phyloP scores from a whole-genome alignment of 2,329 filamentous ascomycete species.

The Ascochyta viciae-villosae region DNA sequence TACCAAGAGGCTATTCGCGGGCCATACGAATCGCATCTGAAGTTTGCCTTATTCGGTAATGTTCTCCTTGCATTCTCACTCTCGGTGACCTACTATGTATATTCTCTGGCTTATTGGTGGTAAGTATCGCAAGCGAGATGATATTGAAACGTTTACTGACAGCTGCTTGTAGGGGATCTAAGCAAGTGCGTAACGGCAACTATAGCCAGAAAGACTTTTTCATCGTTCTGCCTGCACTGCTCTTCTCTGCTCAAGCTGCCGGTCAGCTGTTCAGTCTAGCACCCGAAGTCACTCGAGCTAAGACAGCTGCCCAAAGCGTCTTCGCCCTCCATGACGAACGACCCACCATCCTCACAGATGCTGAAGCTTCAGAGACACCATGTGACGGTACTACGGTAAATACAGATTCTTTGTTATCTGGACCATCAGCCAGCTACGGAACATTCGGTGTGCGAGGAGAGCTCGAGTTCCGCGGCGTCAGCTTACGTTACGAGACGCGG shows the following conservation, averaged over 20 bases:
- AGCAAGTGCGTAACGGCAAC: slow-evolving; percentile 52
- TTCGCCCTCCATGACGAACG: slow-evolving; percentile 52
- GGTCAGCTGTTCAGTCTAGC: slow-evolving; percentile 57
- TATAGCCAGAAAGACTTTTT: slow-evolving; percentile 54
- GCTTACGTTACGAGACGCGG: slow-evolving; percentile 42
- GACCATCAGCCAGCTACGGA: slow-evolving; percentile 26
- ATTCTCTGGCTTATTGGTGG: slow-evolving; percentile 60
- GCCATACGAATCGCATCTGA: slow-evolving; percentile 51
- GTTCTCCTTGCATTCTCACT: slow-evolving; percentile 54
- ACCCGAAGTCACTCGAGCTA: slow-evolving; percentile 55
- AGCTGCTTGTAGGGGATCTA: slow-evolving; percentile 40
- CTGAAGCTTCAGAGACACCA: neutral
- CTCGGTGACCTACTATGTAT: slow-evolving; percentile 56
- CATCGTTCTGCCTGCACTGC: slow-evolving; percentile 54
- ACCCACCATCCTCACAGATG: slow-evolving; percentile 47
- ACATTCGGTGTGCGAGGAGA: slow-evolving; percentile 32
- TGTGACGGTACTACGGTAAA: slow-evolving; percentile 1
- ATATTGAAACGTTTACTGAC: slow-evolving; percentile 12
- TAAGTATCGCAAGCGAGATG: slow-evolving; percentile 23
- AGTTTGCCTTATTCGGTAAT: slow-evolving; percentile 52
- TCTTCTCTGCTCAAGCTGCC: slow-evolving; percentile 56
- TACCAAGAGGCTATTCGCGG: slow-evolving; percentile 50
- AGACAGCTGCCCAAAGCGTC: slow-evolving; percentile 53
- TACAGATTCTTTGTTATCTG: slow-evolving; percentile 19
- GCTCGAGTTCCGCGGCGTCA: slow-evolving; percentile 44